Evolutionary conservation across 148 eudicot species (phyloP), one percentile per base, ranked within the genome.

Genomic region (Polygonum maritimum): DNA sequence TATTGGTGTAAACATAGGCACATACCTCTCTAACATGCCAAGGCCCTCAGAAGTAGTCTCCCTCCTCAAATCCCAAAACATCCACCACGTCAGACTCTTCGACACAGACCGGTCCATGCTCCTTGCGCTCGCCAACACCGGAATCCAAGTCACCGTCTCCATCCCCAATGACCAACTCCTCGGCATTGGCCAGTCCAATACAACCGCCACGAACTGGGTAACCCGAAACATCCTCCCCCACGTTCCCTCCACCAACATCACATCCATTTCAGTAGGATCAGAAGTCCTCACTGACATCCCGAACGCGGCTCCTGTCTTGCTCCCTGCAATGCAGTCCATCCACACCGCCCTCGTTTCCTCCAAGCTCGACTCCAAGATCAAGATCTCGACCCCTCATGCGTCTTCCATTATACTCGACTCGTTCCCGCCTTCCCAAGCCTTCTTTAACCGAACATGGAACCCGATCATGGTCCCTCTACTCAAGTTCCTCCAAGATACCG

Each of bases 401-500:
- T 91, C 98, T 70, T 88, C 94, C 12, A 83, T 93, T 15, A 88
- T 93, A 75, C 89, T 93, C 6, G 97, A 93, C 79, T 86, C 98
- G 0, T 93, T 93, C 76, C 98, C 98, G 6, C 98, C 97, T 3
- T 93, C 98, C 41, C 98, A 93, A 86, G 97, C 97, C 48, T 93
- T 93, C 79, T 93, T 93, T 57, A 93, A 93, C 81, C 90, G 92
- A 16, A 74, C 98, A 1, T 91, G 91, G 97, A 89, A 91, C 39
- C 94, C 96, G 0, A 81, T 91, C 75, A 91, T 91, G 92, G 86
- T 91, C 13, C 97, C 98, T 35, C 71, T 93, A 76, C 86, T 93
- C 47, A 86, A 88, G 60, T 93, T 93, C 48, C 85, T 93, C 75
- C 97, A 88, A 78, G 83, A 89, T 5, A 91, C 92, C 0, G 82